These are phyloP conservation scores for Aspergillus brasiliensis DNA, from an alignment of 2,329 filamentous ascomycete genomes.

Conservation along the genomic window DNA sequence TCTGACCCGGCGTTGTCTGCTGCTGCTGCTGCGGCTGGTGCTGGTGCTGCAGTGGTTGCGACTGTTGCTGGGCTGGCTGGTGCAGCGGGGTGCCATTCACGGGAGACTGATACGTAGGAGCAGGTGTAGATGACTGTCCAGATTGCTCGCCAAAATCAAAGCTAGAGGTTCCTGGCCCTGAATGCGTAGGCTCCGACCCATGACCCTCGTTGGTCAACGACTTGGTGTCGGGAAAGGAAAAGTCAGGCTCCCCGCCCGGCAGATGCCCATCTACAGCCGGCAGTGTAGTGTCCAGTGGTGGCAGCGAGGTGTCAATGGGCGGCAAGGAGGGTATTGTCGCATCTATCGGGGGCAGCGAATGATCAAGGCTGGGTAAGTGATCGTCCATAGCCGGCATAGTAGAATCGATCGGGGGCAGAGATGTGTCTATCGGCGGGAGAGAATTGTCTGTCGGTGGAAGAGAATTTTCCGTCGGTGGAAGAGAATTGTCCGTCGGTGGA, in stretches of 20 bases:
- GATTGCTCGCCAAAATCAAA: constrained; percentile 25
- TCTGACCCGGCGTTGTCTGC: constrained; percentile 5
- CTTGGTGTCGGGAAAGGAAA: constrained; percentile 21
- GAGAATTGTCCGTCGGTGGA: constrained; percentile 28
- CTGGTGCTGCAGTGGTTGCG: constrained; percentile 19
- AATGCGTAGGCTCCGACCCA: constrained; percentile 6
- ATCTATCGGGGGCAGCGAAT: constrained; percentile 33
- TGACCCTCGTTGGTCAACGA: constrained; percentile 12
- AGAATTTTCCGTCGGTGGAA: constrained; percentile 29
- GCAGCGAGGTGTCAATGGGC: constrained; percentile 30
- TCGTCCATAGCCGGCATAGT: constrained; percentile 31
- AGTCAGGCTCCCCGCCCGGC: constrained; percentile 12
- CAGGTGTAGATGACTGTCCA: constrained; percentile 38
- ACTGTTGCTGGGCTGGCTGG: constrained; percentile 28
- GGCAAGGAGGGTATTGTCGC: constrained; percentile 33
- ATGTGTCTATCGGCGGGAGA: constrained; percentile 29
- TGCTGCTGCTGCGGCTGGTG: constrained; percentile 27
- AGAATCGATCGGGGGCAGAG: constrained; percentile 30
- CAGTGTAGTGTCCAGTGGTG: constrained; percentile 30
- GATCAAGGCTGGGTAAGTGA: constrained; percentile 28
- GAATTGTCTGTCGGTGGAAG: constrained; percentile 29
- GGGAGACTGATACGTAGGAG: constrained; percentile 47
- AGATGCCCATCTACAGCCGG: constrained; percentile 22
- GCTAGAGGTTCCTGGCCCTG: constrained; percentile 17
- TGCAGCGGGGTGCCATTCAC: constrained; percentile 41